These are phyloP conservation scores for Penicillium diatomitis DNA, from an alignment of 495 filamentous ascomycete species.

Conservation along the genomic window DNA sequence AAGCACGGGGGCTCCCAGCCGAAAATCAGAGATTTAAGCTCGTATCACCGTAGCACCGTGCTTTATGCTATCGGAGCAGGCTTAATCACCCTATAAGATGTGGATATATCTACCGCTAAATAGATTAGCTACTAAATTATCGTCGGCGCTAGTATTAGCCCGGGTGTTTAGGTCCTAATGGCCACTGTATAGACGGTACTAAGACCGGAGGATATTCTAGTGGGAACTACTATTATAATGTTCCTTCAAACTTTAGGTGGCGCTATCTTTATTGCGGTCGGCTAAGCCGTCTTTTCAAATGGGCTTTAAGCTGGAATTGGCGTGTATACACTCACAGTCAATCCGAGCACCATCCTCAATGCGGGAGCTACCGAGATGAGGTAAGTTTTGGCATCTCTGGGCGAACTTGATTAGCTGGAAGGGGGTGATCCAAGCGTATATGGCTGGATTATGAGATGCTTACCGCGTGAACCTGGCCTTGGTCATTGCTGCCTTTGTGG, in stretches of 20 bases:
- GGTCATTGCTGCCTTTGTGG: conserved; percentile 25
- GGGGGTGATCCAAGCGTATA: conserved; percentile 21
- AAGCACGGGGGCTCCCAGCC: no score
- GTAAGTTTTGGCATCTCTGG: conserved; percentile 27
- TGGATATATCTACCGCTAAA: conserved; percentile 29
- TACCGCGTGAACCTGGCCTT: conserved; percentile 26
- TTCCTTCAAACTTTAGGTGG: conserved; percentile 65
- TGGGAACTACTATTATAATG: conserved; percentile 45
- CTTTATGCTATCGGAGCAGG: conserved; percentile 54
- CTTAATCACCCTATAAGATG: conserved; percentile 48
- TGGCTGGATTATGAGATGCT: conserved; percentile 17
- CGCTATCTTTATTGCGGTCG: conserved; percentile 56
- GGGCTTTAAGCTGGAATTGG: conserved; percentile 41
- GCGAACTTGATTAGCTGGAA: conserved; percentile 15
- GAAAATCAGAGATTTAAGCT: no score
- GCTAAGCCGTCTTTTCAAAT: conserved; percentile 54
- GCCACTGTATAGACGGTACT: conserved; percentile 23
- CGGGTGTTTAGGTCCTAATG: conserved; percentile 36
- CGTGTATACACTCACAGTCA: conserved; percentile 31
- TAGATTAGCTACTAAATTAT: conserved; percentile 57
- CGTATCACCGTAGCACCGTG: conserved; percentile 37
- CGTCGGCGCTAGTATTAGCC: conserved; percentile 43
- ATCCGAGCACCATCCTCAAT: conserved; percentile 17
- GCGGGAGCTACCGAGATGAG: conserved; percentile 39
- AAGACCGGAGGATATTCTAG: conserved; percentile 11